phyloP scores from a whole-genome alignment of 352 stramenopile genomes.

The Stephanocyclus meneghinianus region DNA sequence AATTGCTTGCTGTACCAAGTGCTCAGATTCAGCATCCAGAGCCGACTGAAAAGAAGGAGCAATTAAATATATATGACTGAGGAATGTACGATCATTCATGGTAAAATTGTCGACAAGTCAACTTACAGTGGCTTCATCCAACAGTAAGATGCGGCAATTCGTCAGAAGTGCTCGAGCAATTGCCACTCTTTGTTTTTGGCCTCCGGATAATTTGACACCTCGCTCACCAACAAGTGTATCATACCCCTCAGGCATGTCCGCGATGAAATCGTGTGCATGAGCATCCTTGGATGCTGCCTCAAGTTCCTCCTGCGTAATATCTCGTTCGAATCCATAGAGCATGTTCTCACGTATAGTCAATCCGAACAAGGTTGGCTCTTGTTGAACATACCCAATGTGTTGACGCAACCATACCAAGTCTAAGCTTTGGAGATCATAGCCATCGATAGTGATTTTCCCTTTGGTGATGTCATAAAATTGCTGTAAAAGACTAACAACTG shows the following conservation, averaged over 20 bases:
- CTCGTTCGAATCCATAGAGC: conserved; percentile 49
- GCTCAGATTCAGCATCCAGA: conserved; percentile 72
- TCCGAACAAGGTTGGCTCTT: conserved; percentile 75
- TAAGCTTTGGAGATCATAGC: conserved; percentile 59
- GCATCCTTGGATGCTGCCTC: conserved; percentile 44
- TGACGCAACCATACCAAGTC: conserved; percentile 48
- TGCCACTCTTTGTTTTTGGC: conserved; percentile 62
- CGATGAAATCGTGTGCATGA: conserved; percentile 89
- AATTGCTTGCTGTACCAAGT: conserved; percentile 67
- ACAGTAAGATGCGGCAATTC: conserved; percentile 81
- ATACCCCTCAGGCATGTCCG: conserved; percentile 84
- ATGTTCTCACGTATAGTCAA: conserved; percentile 72
- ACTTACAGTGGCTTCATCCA: conserved; percentile 89
- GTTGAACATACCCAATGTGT: conserved; percentile 66
- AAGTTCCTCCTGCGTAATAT: conserved; percentile 52
- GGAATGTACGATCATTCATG: background rate
- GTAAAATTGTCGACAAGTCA: background rate
- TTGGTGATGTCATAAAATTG: conserved; percentile 81
- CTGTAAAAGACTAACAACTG: conserved; percentile 80
- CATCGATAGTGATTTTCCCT: conserved; percentile 76
- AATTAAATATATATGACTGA: background rate
- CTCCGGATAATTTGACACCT: conserved; percentile 63
- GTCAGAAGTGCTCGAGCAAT: conserved; percentile 53
- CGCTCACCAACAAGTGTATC: conserved; percentile 84
- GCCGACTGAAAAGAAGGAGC: conserved; percentile 28